Evolutionary conservation across 345 rosid species (phyloP).

Genomic region (Nephelium lappaceum): DNA sequence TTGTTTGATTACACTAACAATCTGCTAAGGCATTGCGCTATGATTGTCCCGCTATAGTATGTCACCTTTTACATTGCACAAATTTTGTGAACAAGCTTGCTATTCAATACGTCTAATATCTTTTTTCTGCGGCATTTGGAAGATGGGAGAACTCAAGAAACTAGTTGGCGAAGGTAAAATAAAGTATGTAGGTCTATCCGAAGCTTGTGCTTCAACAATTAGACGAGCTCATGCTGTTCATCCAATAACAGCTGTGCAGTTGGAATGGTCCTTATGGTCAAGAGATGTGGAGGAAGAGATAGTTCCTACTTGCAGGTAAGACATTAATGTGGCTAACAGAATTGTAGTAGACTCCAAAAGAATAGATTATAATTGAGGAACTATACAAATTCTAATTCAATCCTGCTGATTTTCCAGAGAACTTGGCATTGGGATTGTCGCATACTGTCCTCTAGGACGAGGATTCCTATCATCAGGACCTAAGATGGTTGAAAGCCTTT

Average conservation of each 20-base stretch:
- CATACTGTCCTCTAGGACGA: constrained; percentile 51
- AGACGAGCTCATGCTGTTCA: constrained; percentile 80
- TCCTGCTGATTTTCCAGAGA: constrained; percentile 38
- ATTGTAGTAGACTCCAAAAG: too few relatives aligned
- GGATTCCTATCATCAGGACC: too few relatives aligned
- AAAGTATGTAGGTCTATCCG: constrained; percentile 64
- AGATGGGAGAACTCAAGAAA: constrained; percentile 67
- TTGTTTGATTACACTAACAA: too few relatives aligned
- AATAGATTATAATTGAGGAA: too few relatives aligned
- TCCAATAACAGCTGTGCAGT: constrained; percentile 62
- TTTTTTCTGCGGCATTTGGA: neutral
- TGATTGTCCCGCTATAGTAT: neutral
- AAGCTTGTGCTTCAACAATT: constrained; percentile 78
- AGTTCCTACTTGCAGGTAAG: too few relatives aligned
- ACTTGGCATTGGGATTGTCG: constrained; percentile 75
- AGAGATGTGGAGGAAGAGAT: constrained; percentile 38
- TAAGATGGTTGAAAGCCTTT: too few relatives aligned
- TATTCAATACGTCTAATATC: neutral
- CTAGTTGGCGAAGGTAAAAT: constrained; percentile 73
- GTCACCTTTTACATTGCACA: too few relatives aligned
- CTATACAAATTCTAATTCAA: neutral
- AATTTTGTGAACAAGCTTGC: neutral
- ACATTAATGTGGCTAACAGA: too few relatives aligned
- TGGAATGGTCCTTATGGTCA: constrained; percentile 81
- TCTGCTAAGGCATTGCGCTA: neutral